Evolutionary conservation across 1,284 basidiomycete genomes (phyloP), one percentile per base, ranked within the genome.

Genomic region (Ustilago loliicola): DNA sequence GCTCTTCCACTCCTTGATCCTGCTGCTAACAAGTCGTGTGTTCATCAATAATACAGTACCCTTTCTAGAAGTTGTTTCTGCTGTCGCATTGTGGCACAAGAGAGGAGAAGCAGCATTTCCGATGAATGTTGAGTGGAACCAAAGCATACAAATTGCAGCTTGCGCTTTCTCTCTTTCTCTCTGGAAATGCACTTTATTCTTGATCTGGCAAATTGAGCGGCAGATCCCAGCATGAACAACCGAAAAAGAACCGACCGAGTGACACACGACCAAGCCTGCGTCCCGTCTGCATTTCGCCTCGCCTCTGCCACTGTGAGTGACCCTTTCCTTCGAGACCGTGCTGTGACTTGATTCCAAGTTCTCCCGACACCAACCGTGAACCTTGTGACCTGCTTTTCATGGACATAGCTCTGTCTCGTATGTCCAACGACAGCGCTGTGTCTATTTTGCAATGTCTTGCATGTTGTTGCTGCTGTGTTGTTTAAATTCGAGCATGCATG

Each of bases 231-330:
- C 48, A 50, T 50, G 48, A 30, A 21, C 23, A 58, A 52, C 66
- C 66, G 59, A 68, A 57, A 57, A 21, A 68, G 60, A 56, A 57
- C 66, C 66, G 59, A 57, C 53, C 36, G 38, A 34, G 47, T 67
- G 66, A 67, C 66, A 67, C 66, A 67, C 47, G 51, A 52, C 52
- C 52, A 8, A 55, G 48, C 48, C n/a, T 50, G 48, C 48, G 29
- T 50, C 48, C 48, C 48, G n/a, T 19, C 27, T 50, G 50, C 50
- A 52, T 30, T 32, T 52, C 51, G 25, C 21, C 27, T 34, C 27
- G 19, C 51, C 51, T 32, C 30, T 53, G 23, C 27, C 15, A 21
- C 11, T 34, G 10, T 11, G 51, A 29, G 23, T 50, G 48, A 29
- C 27, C 48, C 48, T 50, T 50, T 50, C 25, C 48, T 50, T 50